Conservation (phyloP, 768 basidiomycete species). For the Phylloporus scabripes region DNA sequence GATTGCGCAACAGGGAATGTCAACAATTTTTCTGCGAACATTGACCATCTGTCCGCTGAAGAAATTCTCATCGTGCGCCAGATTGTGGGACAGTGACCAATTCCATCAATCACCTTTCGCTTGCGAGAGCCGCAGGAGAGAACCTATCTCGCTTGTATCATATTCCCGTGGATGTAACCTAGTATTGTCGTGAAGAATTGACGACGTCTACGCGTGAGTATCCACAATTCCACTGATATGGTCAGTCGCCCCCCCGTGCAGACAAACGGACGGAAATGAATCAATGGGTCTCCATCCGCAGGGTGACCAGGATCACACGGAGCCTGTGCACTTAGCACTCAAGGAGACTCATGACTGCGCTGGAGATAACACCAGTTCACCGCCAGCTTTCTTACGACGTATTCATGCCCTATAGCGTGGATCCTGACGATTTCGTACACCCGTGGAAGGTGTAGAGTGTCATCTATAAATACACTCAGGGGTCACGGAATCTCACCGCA, state of each 20-base stretch:
- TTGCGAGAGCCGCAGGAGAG: too few relatives aligned
- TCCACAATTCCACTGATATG: too few relatives aligned
- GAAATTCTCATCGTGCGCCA: conserved; percentile 63
- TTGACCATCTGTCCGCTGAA: conserved; percentile 63
- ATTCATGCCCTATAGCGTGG: background rate
- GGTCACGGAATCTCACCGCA: background rate
- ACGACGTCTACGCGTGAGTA: background rate
- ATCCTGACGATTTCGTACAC: background rate
- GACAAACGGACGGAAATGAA: background rate
- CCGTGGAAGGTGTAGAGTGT: background rate
- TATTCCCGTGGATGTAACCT: conserved; percentile 5
- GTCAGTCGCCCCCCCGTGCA: too few relatives aligned
- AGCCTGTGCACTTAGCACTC: background rate
- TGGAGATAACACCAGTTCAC: background rate
- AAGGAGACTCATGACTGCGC: background rate
- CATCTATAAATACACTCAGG: background rate
- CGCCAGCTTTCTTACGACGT: background rate
- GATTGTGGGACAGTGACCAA: conserved; percentile 33
- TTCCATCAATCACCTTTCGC: background rate
- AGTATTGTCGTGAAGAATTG: conserved; percentile 1
- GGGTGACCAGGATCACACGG: background rate
- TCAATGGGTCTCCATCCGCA: too few relatives aligned
- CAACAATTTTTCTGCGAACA: conserved; percentile 54
- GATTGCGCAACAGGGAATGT: conserved; percentile 62
- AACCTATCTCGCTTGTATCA: conserved; percentile 6